Percentiles rank a stretch among this genome's conserved stretches.
Conservation (phyloP, 305 asterid genomes). For the Vinca major region DNA sequence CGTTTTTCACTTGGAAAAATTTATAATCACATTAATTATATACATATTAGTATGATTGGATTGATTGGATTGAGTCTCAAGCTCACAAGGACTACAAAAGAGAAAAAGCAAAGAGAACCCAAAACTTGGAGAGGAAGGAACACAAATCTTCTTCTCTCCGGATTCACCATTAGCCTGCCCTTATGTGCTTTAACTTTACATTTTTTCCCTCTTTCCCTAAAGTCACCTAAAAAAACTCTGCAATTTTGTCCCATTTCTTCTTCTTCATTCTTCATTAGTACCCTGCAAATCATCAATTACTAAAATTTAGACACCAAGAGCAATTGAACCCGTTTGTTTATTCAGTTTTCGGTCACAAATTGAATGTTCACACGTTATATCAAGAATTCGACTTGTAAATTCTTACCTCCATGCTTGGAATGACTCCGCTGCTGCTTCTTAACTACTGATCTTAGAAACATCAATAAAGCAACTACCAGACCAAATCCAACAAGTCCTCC, state of each 20-base stretch:
- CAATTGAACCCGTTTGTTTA: neutral
- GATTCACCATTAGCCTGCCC: neutral
- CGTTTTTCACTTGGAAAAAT: neutral
- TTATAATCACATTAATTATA: neutral
- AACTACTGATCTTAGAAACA: conserved; percentile 52
- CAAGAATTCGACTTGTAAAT: neutral
- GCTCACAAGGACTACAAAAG: conserved; percentile 21
- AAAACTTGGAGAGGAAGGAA: conserved; percentile 32
- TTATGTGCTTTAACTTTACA: too few relatives aligned
- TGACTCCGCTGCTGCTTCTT: conserved; percentile 41
- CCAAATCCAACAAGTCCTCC: conserved; percentile 72
- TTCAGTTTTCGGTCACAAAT: too few relatives aligned
- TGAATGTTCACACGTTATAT: too few relatives aligned
- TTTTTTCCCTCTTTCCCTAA: too few relatives aligned
- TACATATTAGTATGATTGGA: too few relatives aligned
- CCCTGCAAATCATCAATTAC: conserved; percentile 6
- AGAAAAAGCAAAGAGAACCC: conserved; percentile 19
- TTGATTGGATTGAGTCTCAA: too few relatives aligned
- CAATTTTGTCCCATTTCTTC: too few relatives aligned
- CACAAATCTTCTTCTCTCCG: neutral
- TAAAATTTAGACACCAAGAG: neutral
- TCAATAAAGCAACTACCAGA: conserved; percentile 48
- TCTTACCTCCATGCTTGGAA: conserved; percentile 44
- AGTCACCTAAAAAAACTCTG: too few relatives aligned
- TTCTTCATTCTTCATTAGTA: neutral